phyloP scores from a whole-genome alignment of 306 rosid species.

The Vicia sativa region DNA sequence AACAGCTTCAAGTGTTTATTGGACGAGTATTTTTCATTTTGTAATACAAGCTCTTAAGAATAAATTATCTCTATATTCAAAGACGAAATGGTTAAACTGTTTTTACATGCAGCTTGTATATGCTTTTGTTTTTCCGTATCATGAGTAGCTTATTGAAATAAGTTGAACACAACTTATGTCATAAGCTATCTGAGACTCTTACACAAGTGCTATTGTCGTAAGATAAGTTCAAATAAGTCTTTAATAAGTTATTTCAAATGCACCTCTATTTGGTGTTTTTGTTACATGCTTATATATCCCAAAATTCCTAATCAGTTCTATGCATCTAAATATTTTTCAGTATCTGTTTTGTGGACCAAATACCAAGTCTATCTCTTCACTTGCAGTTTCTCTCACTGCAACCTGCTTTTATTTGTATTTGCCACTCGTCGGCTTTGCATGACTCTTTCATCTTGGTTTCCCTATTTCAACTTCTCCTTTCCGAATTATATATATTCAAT shows the following conservation, averaged over 20 bases:
- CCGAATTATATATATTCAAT: not conserved
- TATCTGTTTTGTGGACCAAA: not conserved
- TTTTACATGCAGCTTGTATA: not conserved
- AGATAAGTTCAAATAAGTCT: not conserved
- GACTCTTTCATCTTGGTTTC: constrained; percentile 7
- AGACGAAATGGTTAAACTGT: not conserved
- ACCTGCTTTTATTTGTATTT: constrained; percentile 7
- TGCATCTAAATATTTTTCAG: not conserved
- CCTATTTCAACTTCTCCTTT: constrained; percentile 2
- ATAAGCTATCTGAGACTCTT: not conserved
- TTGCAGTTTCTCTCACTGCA: constrained; percentile 3
- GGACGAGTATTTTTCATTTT: not conserved
- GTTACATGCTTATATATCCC: not conserved
- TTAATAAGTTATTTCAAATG: not conserved
- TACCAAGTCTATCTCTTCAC: constrained; percentile 23
- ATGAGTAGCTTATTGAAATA: not conserved
- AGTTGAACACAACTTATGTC: not conserved
- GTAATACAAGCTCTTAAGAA: not conserved
- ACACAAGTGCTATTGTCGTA: not conserved
- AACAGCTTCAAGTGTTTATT: not conserved
- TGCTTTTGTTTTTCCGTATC: not conserved
- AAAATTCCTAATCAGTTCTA: not conserved
- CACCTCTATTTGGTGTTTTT: not conserved
- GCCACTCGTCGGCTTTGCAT: not conserved
- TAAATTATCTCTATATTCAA: not conserved